Percentiles rank a stretch among this genome's conserved stretches.
Conservation (phyloP, 2,329 filamentous ascomycete genomes). For the Talaromyces sp. region DNA sequence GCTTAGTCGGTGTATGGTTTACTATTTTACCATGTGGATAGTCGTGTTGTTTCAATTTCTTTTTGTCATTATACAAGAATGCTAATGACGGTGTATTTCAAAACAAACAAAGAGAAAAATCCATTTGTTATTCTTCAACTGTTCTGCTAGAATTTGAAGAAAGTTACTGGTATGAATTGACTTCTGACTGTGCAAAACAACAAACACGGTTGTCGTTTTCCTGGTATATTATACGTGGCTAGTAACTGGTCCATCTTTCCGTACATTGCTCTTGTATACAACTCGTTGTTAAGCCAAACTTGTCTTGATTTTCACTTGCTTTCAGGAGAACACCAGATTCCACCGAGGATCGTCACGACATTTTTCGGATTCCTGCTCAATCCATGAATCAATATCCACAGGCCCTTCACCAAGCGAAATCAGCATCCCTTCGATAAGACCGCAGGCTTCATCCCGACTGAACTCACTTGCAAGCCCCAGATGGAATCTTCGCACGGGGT, state of each 20-base stretch:
- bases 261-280: no score
- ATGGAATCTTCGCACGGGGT: constrained; percentile 10
- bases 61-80: background rate
- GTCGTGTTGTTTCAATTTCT: background rate
- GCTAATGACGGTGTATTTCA: background rate
- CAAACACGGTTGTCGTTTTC: no score
- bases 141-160: background rate
- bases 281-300: no score
- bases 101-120: background rate
- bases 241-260: no score
- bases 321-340: background rate
- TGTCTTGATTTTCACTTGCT: no score
- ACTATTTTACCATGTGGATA: background rate
- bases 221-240: no score
- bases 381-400: background rate
- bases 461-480: constrained; percentile 8
- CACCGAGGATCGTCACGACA: background rate
- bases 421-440: constrained; percentile 4
- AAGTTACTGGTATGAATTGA: no score
- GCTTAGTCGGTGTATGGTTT: background rate
- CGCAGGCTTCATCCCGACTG: constrained; percentile 4
- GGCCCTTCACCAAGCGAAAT: constrained; percentile 1
- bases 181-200: no score
- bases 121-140: background rate
- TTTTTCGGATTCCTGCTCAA: background rate